phyloP scores from a whole-genome alignment of 2,329 filamentous ascomycete species.

The Salinomyces thailandicus region DNA sequence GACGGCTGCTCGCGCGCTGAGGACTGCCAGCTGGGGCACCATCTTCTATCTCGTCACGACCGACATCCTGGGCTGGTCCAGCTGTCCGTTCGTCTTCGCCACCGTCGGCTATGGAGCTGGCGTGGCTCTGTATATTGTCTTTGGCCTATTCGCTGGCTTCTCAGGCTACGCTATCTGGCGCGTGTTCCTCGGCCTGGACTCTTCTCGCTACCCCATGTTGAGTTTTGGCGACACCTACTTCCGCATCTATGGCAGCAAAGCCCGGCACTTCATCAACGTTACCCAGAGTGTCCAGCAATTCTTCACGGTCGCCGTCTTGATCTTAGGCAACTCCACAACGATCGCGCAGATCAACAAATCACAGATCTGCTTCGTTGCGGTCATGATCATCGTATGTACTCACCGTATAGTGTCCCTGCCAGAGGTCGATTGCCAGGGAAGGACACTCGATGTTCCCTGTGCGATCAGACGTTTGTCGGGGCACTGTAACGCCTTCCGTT shows the following conservation, averaged over 20 bases:
- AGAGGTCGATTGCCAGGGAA: too few relatives aligned
- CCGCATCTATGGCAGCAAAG: conserved; percentile 28
- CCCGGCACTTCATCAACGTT: conserved; percentile 28
- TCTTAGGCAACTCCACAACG: conserved; percentile 38
- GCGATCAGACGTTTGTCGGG: too few relatives aligned
- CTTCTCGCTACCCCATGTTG: conserved; percentile 29
- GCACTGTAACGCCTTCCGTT: too few relatives aligned
- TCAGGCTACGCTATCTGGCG: conserved; percentile 18
- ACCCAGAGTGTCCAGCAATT: conserved; percentile 32
- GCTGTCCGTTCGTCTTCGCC: conserved; percentile 23
- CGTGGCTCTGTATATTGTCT: conserved; percentile 28
- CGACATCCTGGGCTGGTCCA: conserved; percentile 9
- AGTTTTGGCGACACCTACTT: conserved; percentile 34
- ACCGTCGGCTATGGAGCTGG: conserved; percentile 26
- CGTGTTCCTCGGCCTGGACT: conserved; percentile 32
- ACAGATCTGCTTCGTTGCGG: conserved; percentile 39
- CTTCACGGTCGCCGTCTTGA: conserved; percentile 43
- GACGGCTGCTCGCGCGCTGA: conserved; percentile 22
- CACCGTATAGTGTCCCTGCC: too few relatives aligned
- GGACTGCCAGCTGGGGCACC: conserved; percentile 18
- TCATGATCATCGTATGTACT: conserved; percentile 43
- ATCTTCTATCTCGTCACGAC: conserved; percentile 37
- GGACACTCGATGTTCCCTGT: too few relatives aligned
- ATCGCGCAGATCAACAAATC: conserved; percentile 41
- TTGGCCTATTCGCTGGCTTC: conserved; percentile 23